These are phyloP conservation scores for Petunia axillaris DNA, from an alignment of 257 asterid genomes.

Conservation along the genomic window DNA sequence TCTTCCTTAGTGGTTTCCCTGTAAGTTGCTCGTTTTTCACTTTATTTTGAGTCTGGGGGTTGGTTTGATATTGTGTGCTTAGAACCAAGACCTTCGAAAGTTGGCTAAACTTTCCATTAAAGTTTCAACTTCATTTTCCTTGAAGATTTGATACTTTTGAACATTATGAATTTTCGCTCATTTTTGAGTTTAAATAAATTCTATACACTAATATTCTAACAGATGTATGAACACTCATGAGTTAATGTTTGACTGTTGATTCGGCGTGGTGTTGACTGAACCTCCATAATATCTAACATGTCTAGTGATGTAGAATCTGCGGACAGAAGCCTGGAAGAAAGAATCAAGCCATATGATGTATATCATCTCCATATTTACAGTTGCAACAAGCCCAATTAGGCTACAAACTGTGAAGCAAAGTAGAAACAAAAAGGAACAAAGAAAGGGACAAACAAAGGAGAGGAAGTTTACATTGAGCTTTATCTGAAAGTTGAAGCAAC, in stretches of 20 bases:
- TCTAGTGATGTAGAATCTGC: not conserved
- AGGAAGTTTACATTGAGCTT: not conserved
- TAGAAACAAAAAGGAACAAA: not conserved
- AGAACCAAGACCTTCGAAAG: not conserved
- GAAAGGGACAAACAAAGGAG: not conserved
- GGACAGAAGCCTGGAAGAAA: not conserved
- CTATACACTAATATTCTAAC: no score
- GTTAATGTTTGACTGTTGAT: no score
- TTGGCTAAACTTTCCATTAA: not conserved
- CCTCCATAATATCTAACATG: not conserved
- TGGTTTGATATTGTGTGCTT: not conserved
- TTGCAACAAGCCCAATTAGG: conserved; percentile 6
- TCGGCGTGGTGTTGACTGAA: no score
- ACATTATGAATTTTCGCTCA: not conserved
- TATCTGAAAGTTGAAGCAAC: conserved; percentile 74
- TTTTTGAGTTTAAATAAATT: not conserved
- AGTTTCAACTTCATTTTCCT: not conserved
- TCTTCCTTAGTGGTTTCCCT: not conserved
- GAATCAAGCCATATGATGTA: not conserved
- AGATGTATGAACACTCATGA: no score
- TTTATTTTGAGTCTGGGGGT: not conserved
- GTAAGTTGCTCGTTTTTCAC: not conserved
- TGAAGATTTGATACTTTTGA: not conserved
- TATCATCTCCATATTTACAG: not conserved
- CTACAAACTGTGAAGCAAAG: not conserved